A percentile compares a stretch with the other conserved stretches of the same genome.
Conservation (phyloP, 768 basidiomycete genomes). For the Leccinum uliginosum region DNA sequence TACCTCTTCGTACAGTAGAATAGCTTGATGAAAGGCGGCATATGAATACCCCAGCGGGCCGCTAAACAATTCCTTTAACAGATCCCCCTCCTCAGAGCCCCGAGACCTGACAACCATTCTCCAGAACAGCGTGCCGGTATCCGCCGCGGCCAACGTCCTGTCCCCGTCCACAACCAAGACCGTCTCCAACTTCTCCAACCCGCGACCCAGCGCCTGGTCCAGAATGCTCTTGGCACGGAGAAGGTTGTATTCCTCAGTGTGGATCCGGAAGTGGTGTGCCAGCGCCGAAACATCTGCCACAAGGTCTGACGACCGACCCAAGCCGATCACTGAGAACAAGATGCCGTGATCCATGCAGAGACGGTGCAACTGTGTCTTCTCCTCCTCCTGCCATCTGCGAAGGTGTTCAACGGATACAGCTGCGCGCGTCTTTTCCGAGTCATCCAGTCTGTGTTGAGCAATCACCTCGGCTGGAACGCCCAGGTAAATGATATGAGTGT, state of each 20-base stretch:
- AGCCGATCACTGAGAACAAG: conserved; percentile 12
- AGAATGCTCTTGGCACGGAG: conserved; percentile 10
- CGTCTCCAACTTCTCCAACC: conserved; percentile 12
- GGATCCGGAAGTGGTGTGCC: conserved; percentile 8
- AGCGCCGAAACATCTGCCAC: conserved; percentile 13
- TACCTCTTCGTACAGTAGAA: conserved; percentile 10
- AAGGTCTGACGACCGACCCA: conserved; percentile 8
- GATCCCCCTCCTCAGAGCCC: conserved; percentile 8
- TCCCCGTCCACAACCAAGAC: conserved; percentile 11
- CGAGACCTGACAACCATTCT: conserved; percentile 10
- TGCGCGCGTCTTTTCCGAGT: conserved; percentile 6
- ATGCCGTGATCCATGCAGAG: conserved; percentile 15
- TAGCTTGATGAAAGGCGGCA: conserved; percentile 11
- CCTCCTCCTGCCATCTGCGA: conserved; percentile 14
- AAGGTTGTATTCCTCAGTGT: conserved; percentile 13
- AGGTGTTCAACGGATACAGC: conserved; percentile 11
- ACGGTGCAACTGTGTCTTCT: conserved; percentile 13
- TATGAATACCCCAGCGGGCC: conserved; percentile 13
- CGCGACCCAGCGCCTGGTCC: conserved; percentile 10
- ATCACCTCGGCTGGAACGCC: conserved; percentile 10
- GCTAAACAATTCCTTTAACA: conserved; percentile 11
- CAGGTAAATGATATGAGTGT: conserved; percentile 14
- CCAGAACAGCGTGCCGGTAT: conserved; percentile 13
- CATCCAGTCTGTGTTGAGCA: conserved; percentile 11
- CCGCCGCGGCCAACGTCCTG: conserved; percentile 10